Evolutionary conservation across 257 asterid genomes (phyloP).

Genomic region (Coffea canephora): DNA sequence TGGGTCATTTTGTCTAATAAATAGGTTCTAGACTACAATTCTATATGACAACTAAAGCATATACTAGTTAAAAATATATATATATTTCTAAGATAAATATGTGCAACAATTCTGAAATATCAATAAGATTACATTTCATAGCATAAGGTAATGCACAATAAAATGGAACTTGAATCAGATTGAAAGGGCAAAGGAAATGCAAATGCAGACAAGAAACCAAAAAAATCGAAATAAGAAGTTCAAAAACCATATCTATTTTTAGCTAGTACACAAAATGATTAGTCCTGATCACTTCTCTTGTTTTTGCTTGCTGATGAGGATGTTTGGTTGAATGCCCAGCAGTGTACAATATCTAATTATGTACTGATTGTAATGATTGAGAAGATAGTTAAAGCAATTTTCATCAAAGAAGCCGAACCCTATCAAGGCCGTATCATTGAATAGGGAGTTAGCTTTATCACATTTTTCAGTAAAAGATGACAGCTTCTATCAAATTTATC

Average conservation of each 20-base stretch:
- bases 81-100: too few relatives aligned
- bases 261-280: background rate
- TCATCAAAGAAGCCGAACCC: constrained; percentile 2
- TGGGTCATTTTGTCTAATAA: background rate
- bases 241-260: background rate
- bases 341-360: background rate
- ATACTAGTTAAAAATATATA: background rate
- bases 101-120: too few relatives aligned
- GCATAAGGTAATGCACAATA: background rate
- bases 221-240: background rate
- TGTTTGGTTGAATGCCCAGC: background rate
- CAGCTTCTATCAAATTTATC: background rate
- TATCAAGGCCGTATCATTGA: constrained; percentile 9
- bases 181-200: background rate
- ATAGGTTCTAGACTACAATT: too few relatives aligned
- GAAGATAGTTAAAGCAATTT: background rate
- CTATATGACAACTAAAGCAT: background rate
- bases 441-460: constrained; percentile 16
- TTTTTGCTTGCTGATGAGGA: background rate
- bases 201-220: background rate
- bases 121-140: background rate
- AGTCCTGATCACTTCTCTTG: background rate
- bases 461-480: constrained; percentile 7
- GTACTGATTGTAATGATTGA: background rate
- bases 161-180: background rate